Evolutionary conservation across 129 eudicot species (phyloP), one percentile per base, ranked within the genome.

Genomic region (Logfia minima): DNA sequence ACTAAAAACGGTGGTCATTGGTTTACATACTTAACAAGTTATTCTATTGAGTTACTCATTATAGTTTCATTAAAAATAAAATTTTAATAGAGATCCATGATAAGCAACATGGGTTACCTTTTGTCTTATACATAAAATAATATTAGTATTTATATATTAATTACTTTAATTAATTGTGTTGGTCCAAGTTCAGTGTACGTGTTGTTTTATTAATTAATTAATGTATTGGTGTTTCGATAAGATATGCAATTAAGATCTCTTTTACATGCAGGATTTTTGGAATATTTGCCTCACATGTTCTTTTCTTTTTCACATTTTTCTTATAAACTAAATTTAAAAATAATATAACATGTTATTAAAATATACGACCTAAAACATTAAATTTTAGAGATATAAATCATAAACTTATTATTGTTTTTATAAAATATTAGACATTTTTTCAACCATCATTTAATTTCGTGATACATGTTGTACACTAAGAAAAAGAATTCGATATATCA

Each of bases 131-230:
- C 45, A 39, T 7, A 39, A 7, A 41, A 41, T 41, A 41, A 10
- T 14, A 41, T 41, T 41, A 41, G 48, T 41, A 41, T 0, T 41
- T 9, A 41, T 61, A 16, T 63, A 9, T 2, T 19, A 64, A 52
- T 8, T 66, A 53, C 0, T 61, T 70, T 67, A 80, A 28, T 22
- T 58, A 24, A 28, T 59, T 8, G 21, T 4, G 34, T 48, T 6
- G 64, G 75, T 81, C 81, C 75, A 75, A 74, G 71, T 81, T 81
- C 84, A 75, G 65, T 75, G 84, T 81, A 68, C 80, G 84, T 75
- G 80, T 51, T 81, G 76, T 29, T 80, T 80, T 59, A 5, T 75
- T 61, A 26, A 66, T 74, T 66, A 53, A 66, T 7, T 41, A 41
- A 41, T 41, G 70, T 53, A 53, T 80, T 43, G 48, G 75, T 69